These are phyloP conservation scores for Paradendryphiella salina DNA, from an alignment of 2,329 filamentous ascomycete species.

Conservation along the genomic window DNA sequence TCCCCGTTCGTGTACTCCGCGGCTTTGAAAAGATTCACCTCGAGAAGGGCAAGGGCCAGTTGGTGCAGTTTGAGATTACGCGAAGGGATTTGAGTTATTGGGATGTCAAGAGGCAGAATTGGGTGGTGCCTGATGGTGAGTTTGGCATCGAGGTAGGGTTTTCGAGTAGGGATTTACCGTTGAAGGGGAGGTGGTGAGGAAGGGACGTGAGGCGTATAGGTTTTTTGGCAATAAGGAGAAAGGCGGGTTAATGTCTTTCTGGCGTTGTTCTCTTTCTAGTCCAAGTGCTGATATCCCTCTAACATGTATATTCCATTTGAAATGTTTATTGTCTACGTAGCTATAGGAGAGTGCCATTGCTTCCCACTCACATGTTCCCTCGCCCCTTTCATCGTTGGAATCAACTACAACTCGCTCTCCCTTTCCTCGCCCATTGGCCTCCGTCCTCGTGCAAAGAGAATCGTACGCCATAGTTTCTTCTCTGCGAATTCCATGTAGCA, in stretches of 20 bases:
- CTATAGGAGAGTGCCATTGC: neutral
- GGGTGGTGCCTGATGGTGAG: constrained; percentile 45
- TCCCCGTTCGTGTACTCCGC: constrained; percentile 51
- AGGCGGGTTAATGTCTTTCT: neutral
- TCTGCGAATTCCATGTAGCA: constrained; percentile 51
- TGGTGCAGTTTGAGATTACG: constrained; percentile 46
- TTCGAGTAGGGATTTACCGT: constrained; percentile 39
- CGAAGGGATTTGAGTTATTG: constrained; percentile 50
- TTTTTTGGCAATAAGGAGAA: constrained; percentile 1
- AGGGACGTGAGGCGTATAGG: too few species aligned
- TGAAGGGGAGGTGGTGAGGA: constrained; percentile 38
- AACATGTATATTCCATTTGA: neutral
- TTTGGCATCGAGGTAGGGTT: constrained; percentile 41
- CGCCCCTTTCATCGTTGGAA: neutral
- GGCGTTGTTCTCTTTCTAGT: neutral
- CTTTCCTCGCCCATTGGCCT: constrained; percentile 41
- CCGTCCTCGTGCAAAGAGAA: constrained; percentile 58
- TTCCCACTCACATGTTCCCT: too few species aligned
- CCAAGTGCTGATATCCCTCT: neutral
- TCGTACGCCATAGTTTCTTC: constrained; percentile 48
- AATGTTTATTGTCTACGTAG: neutral
- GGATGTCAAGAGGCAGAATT: constrained; percentile 48
- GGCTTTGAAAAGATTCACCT: constrained; percentile 51
- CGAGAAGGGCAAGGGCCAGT: constrained; percentile 22
- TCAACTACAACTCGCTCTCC: constrained; percentile 34